These are phyloP conservation scores for Dovyalis caffra DNA, from an alignment of 345 rosid species.

Conservation along the genomic window DNA sequence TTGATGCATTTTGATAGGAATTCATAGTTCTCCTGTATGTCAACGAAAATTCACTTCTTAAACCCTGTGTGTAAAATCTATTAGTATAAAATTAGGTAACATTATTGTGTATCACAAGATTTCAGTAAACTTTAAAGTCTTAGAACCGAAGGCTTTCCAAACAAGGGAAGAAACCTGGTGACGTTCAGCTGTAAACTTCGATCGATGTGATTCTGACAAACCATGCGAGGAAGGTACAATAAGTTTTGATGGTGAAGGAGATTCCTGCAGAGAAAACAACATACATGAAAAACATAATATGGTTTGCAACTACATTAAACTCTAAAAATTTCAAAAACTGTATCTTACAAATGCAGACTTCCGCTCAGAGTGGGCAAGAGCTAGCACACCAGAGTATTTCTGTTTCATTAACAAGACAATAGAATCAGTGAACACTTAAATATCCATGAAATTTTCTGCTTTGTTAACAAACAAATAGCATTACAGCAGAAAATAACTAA, in stretches of 20 bases:
- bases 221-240: conserved; percentile 62
- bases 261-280: conserved; percentile 52
- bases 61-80: conserved; percentile 1
- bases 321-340: neutral
- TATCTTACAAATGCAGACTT: conserved; percentile 70
- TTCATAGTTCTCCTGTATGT: conserved; percentile 78
- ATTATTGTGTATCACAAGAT: conserved; percentile 1
- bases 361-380: conserved; percentile 49
- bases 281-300: conserved; percentile 4
- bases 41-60: conserved; percentile 9
- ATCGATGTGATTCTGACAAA: conserved; percentile 71
- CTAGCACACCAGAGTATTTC: conserved; percentile 55
- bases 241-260: conserved; percentile 88
- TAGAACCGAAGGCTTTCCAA: conserved; percentile 8
- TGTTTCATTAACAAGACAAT: conserved; percentile 35
- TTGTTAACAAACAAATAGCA: no score
- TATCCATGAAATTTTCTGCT: no score
- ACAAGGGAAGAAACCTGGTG: conserved; percentile 56
- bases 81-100: conserved; percentile 9
- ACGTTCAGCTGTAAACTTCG: conserved; percentile 81
- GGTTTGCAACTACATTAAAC: neutral
- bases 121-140: neutral
- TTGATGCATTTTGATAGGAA: conserved; percentile 81
- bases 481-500: neutral
- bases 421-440: neutral